Percentiles rank a stretch among this genome's conserved stretches.
phyloP scores from a whole-genome alignment of 176 grass and related monocot species.

The Musa beccarii region DNA sequence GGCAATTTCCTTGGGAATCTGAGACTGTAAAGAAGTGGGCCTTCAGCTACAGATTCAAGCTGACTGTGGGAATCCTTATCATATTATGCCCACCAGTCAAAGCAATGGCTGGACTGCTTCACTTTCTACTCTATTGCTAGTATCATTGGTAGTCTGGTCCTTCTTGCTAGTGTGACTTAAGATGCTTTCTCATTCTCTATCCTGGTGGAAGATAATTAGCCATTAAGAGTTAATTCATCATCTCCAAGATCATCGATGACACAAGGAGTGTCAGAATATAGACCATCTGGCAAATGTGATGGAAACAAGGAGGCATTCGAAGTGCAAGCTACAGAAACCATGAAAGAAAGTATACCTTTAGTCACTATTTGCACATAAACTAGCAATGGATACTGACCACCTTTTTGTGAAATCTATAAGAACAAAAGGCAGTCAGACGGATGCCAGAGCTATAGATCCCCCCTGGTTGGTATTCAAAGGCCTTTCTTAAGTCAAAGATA shows the following conservation, averaged over 20 bases:
- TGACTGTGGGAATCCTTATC: conserved; percentile 3
- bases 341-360: neutral
- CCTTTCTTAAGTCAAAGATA: no score
- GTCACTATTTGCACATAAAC: neutral
- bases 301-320: no score
- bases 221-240: neutral
- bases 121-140: neutral
- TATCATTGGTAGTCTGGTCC: neutral
- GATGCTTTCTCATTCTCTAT: neutral
- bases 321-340: neutral
- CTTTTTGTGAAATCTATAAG: no score
- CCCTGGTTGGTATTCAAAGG: no score
- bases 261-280: neutral
- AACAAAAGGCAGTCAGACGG: no score
- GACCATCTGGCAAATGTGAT: neutral
- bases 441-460: no score
- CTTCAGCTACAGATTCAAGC: conserved; percentile 1
- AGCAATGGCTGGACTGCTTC: conserved; percentile 7
- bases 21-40: neutral
- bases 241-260: neutral
- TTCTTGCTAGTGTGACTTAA: neutral
- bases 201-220: neutral
- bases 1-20: neutral
- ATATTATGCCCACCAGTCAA: neutral
- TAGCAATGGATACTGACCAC: neutral